phyloP scores from a whole-genome alignment of 2,329 filamentous ascomycete genomes.

The Monilinia fructigena region DNA sequence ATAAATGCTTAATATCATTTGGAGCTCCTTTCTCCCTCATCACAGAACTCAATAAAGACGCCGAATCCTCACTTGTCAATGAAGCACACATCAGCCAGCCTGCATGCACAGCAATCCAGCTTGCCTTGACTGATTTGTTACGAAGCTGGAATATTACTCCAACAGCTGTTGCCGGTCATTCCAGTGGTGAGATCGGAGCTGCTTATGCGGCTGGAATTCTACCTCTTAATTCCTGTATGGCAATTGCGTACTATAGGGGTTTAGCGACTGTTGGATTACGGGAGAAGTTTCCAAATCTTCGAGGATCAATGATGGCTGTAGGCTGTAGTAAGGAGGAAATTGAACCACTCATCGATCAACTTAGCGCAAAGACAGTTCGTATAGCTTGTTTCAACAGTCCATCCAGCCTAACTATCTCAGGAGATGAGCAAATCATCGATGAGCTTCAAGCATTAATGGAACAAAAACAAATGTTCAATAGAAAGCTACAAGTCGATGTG shows the following conservation, averaged over 20 bases:
- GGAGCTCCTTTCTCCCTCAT: conserved; percentile 24
- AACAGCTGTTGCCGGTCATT: conserved; percentile 37
- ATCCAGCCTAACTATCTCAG: conserved; percentile 33
- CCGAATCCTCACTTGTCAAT: conserved; percentile 38
- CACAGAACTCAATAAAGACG: conserved; percentile 41
- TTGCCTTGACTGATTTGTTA: conserved; percentile 47
- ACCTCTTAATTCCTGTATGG: conserved; percentile 31
- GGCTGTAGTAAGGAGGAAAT: conserved; percentile 38
- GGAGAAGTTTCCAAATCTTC: conserved; percentile 39
- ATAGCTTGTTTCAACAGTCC: conserved; percentile 39
- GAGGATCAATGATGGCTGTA: conserved; percentile 52
- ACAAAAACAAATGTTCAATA: conserved; percentile 29
- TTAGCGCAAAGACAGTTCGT: conserved; percentile 20
- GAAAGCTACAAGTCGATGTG: conserved; percentile 28
- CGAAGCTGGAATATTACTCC: conserved; percentile 39
- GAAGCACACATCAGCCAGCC: conserved; percentile 46
- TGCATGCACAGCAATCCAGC: conserved; percentile 48
- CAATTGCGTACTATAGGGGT: conserved; percentile 38
- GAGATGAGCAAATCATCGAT: conserved; percentile 27
- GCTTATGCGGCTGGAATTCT: conserved; percentile 36
- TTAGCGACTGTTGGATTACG: conserved; percentile 33
- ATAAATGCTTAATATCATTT: conserved; percentile 40
- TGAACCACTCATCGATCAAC: conserved; percentile 14
- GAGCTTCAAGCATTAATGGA: conserved; percentile 30
- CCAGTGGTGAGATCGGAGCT: conserved; percentile 38